Evolutionary conservation across 306 rosid species (phyloP).

Genomic region (Astragalus glycyphyllos): DNA sequence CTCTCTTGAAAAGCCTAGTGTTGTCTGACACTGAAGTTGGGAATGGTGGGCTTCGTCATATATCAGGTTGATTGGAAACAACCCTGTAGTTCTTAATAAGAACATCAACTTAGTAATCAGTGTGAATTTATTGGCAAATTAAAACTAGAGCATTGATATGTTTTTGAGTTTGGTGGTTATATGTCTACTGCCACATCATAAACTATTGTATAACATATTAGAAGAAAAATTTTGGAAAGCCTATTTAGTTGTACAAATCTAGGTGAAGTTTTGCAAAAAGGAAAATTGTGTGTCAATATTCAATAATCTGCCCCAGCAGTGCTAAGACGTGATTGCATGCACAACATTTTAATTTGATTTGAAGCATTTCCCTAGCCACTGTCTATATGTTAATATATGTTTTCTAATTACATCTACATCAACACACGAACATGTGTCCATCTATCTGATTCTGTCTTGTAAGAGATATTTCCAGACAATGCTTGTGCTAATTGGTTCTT

Average conservation of each 20-base stretch:
- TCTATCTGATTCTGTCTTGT: background rate
- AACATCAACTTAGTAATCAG: conserved; percentile 17
- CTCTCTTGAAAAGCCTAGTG: conserved; percentile 77
- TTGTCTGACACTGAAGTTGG: conserved; percentile 91
- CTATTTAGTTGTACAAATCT: conserved; percentile 4
- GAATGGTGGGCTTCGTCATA: conserved; percentile 75
- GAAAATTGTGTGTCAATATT: background rate
- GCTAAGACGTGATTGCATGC: background rate
- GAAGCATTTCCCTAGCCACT: conserved; percentile 10
- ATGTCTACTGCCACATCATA: conserved; percentile 13
- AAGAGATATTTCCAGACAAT: conserved; percentile 15
- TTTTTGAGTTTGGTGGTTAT: conserved; percentile 23
- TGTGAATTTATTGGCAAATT: conserved; percentile 9
- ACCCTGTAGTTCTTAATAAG: conserved; percentile 33
- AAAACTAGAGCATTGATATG: conserved; percentile 15
- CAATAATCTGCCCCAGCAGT: background rate
- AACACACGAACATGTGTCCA: background rate
- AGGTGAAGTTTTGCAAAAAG: background rate
- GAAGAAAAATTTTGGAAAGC: conserved; percentile 27
- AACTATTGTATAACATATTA: background rate
- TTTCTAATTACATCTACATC: conserved; percentile 1
- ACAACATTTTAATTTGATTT: conserved; percentile 14
- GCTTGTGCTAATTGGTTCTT: conserved; percentile 28
- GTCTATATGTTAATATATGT: background rate
- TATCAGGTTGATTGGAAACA: conserved; percentile 70